These are phyloP conservation scores for Penicillium sp. DNA, from an alignment of 2,329 filamentous ascomycete genomes.

Conservation along the genomic window DNA sequence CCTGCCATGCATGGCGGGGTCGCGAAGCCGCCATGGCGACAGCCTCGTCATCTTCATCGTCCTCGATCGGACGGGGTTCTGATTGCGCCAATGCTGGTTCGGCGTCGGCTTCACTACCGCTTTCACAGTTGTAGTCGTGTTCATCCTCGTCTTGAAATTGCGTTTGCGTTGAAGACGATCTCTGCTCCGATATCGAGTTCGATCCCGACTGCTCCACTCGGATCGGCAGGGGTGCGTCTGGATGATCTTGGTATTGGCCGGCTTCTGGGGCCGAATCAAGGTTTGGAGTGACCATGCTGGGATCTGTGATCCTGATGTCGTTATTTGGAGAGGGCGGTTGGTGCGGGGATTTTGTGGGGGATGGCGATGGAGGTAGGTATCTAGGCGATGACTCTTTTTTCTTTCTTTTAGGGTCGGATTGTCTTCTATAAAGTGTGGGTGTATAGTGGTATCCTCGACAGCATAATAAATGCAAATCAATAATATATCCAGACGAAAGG, in stretches of 20 bases:
- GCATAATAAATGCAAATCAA: not conserved
- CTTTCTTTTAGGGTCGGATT: not conserved
- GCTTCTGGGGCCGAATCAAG: not conserved
- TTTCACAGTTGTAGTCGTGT: constrained; percentile 3
- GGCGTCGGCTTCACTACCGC: not conserved
- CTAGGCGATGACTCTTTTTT: not conserved
- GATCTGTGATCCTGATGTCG: constrained; percentile 1
- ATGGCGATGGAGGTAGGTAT: not conserved
- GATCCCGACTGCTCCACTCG: not conserved
- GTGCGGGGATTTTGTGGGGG: constrained; percentile 10
- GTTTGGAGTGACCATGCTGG: not conserved
- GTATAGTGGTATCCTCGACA: not conserved
- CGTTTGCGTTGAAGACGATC: not conserved
- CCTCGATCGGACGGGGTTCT: constrained; percentile 21
- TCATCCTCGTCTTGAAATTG: not conserved
- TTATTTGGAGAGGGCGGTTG: constrained; percentile 1
- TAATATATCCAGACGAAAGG: not conserved
- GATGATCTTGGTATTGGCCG: constrained; percentile 14
- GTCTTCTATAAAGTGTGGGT: not conserved
- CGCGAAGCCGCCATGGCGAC: constrained; percentile 4
- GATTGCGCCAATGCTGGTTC: constrained; percentile 14
- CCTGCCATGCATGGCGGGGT: constrained; percentile 31
- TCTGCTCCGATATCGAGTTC: not conserved
- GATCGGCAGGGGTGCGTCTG: constrained; percentile 21
- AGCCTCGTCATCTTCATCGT: not conserved